These are phyloP conservation scores for apple (Malus domestica) DNA, from an alignment of 306 rosid species.

Conservation along the genomic window ASM211411v1 NC_041797.1:7489001-7489500, in stretches of 20 bases:
- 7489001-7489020: constrained; percentile 99
- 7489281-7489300: constrained; percentile 94
- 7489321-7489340: constrained; percentile 76
- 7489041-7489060: constrained; percentile 97
- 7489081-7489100: constrained; percentile 83
- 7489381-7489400: constrained; percentile 59
- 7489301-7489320: constrained; percentile 82
- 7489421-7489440: constrained; percentile 1
- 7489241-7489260: constrained; percentile 87
- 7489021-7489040: constrained; percentile 99
- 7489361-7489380: constrained; percentile 75
- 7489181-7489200: constrained; percentile 83
- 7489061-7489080: constrained; percentile 91
- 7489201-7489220: constrained; percentile 85
- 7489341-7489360: constrained; percentile 95
- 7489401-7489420: constrained; percentile 70
- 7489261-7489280: constrained; percentile 96
- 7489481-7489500: not conserved
- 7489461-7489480: not conserved
- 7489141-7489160: constrained; percentile 90
- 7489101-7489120: constrained; percentile 97
- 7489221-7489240: constrained; percentile 98
- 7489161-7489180: constrained; percentile 95
- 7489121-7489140: constrained; percentile 99
- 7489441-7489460: constrained; percentile 1